These are phyloP conservation scores for Aspergillus terreus DNA, from an alignment of 2,329 filamentous ascomycete genomes.

Conservation along the genomic window DNA sequence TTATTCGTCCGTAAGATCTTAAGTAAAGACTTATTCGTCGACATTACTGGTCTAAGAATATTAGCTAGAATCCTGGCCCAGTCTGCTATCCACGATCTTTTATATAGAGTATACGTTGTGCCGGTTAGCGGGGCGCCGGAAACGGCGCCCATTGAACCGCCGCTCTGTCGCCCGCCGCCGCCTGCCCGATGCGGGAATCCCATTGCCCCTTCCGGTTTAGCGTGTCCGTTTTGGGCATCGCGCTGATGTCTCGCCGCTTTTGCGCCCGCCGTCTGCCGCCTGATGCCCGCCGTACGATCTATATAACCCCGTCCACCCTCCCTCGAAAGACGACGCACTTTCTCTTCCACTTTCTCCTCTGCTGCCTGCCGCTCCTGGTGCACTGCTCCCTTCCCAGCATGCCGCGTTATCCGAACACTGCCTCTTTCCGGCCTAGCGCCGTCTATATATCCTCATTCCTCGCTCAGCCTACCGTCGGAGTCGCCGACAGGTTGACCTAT, in stretches of 20 bases:
- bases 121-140: slow-evolving; percentile 21
- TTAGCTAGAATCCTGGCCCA: too few species aligned
- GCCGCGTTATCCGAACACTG: slow-evolving; percentile 2
- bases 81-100: too few species aligned
- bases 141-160: slow-evolving; percentile 18
- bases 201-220: slow-evolving; percentile 15
- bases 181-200: slow-evolving; percentile 12
- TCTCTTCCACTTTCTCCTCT: too few species aligned
- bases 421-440: neutral
- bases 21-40: too few species aligned
- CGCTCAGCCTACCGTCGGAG: neutral
- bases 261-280: slow-evolving; percentile 12
- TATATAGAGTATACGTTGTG: too few species aligned
- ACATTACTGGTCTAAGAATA: too few species aligned
- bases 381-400: slow-evolving; percentile 5
- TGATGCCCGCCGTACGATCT: slow-evolving; percentile 14
- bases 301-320: slow-evolving; percentile 22
- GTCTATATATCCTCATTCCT: neutral
- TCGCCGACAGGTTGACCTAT: neutral
- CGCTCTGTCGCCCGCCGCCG: slow-evolving; percentile 14
- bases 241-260: slow-evolving; percentile 16
- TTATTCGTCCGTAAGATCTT: too few species aligned
- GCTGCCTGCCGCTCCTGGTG: neutral
- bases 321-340: slow-evolving; percentile 21
- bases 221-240: slow-evolving; percentile 17